phyloP scores from a whole-genome alignment of 2,329 filamentous ascomycete genomes.

The Fusarium sp. region DNA sequence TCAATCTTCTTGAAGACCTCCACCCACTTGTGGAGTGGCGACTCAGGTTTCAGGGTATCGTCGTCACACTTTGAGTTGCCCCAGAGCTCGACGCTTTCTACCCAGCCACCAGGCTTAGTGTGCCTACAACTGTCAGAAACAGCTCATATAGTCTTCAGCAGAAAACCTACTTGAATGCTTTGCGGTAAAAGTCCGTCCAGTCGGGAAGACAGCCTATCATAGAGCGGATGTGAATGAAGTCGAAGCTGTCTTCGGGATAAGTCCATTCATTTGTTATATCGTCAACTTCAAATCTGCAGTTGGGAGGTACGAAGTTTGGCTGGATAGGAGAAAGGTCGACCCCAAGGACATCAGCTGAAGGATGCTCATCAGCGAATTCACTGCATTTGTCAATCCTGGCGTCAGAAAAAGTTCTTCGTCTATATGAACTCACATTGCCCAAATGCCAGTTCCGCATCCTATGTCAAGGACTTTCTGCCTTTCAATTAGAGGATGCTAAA shows the following conservation, averaged over 20 bases:
- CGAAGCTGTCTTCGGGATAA: conserved; percentile 57
- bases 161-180: conserved; percentile 53
- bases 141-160: conserved; percentile 38
- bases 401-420: accelerated
- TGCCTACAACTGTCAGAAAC: background rate
- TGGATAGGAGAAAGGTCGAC: conserved; percentile 68
- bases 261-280: conserved; percentile 63
- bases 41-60: conserved; percentile 17
- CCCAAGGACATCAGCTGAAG: conserved; percentile 57
- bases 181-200: conserved; percentile 59
- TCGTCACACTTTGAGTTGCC: conserved; percentile 39
- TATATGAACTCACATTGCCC: conserved; percentile 42
- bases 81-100: conserved; percentile 34
- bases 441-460: conserved; percentile 50
- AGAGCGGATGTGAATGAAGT: conserved; percentile 66
- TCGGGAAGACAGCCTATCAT: conserved; percentile 62
- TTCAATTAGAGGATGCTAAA: accelerated
- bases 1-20: conserved; percentile 11
- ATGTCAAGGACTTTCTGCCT: conserved; percentile 39
- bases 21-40: conserved; percentile 14
- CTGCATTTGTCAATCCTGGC: conserved; percentile 7
- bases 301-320: conserved; percentile 64
- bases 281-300: conserved; percentile 71
- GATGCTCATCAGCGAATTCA: conserved; percentile 51
- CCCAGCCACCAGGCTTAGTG: conserved; percentile 27